phyloP scores from a whole-genome alignment of 352 stramenopile genomes.

The Phytophthora cryptogea region DNA sequence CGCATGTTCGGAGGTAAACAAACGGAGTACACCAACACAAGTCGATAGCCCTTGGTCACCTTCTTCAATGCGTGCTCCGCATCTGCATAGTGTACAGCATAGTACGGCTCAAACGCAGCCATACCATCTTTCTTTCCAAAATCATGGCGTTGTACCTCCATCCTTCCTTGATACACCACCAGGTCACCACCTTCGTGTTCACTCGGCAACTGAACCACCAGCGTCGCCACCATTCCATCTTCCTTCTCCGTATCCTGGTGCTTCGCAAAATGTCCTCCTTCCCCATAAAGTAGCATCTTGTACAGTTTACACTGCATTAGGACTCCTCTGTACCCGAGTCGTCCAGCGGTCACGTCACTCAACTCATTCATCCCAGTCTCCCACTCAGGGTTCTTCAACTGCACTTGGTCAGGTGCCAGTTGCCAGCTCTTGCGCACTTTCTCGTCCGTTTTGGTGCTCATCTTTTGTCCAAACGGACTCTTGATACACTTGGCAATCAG shows the following conservation, averaged over 20 bases:
- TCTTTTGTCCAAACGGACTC: no score
- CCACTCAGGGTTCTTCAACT: no score
- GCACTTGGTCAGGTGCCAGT: no score
- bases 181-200: no score
- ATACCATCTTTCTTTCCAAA: neutral
- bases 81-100: conserved; percentile 20
- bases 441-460: no score
- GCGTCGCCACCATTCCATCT: conserved; percentile 45
- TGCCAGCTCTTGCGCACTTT: no score
- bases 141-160: neutral
- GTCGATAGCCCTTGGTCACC: conserved; percentile 17
- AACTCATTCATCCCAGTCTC: no score
- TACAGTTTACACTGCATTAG: conserved; percentile 33
- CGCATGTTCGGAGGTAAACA: conserved; percentile 19
- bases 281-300: conserved; percentile 62
- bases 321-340: conserved; percentile 20
- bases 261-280: conserved; percentile 40
- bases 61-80: conserved; percentile 12
- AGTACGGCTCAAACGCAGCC: conserved; percentile 5
- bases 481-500: no score
- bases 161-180: conserved; percentile 9
- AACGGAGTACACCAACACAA: conserved; percentile 23
- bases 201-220: conserved; percentile 40
- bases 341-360: no score
- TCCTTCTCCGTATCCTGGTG: conserved; percentile 58